Evolutionary conservation across 2,329 filamentous ascomycete genomes (phyloP).

Genomic region (Cordyceps pruinosa): DNA sequence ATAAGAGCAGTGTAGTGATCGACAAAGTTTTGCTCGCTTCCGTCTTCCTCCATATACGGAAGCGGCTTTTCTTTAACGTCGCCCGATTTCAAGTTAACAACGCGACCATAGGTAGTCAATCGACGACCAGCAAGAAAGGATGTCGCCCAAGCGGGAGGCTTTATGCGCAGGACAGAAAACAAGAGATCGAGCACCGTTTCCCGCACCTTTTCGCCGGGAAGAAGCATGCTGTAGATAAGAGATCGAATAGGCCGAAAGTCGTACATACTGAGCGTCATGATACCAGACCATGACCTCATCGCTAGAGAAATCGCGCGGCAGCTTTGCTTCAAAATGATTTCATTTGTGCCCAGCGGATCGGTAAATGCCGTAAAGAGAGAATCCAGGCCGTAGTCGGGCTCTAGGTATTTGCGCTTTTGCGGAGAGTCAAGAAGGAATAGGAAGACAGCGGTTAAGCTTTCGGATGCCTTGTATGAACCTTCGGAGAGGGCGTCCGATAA

Average conservation of each 20-base stretch:
- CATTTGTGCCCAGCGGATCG: conserved; percentile 61
- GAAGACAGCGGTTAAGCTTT: conserved; percentile 81
- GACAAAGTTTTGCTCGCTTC: conserved; percentile 74
- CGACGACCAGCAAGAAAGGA: conserved; percentile 89
- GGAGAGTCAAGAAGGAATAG: conserved; percentile 85
- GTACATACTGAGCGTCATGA: conserved; percentile 83
- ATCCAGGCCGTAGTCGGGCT: conserved; percentile 83
- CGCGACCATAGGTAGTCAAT: conserved; percentile 92
- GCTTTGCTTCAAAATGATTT: conserved; percentile 68
- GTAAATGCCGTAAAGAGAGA: conserved; percentile 89
- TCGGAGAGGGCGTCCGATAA: conserved; percentile 90
- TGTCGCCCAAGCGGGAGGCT: conserved; percentile 85
- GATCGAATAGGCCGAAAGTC: conserved; percentile 79
- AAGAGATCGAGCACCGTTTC: conserved; percentile 85
- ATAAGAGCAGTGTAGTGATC: conserved; percentile 91
- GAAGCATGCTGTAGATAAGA: conserved; percentile 57
- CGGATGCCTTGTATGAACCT: conserved; percentile 85
- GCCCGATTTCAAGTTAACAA: conserved; percentile 70
- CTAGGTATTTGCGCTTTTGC: conserved; percentile 70
- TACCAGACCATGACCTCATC: conserved; percentile 86
- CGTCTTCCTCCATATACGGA: conserved; percentile 56
- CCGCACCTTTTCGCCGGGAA: conserved; percentile 48
- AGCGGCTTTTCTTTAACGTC: conserved; percentile 40
- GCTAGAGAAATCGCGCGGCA: conserved; percentile 88
- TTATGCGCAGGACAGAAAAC: conserved; percentile 76